Conservation (phyloP, 345 rosid species). For the Euclidium syriacum region DNA sequence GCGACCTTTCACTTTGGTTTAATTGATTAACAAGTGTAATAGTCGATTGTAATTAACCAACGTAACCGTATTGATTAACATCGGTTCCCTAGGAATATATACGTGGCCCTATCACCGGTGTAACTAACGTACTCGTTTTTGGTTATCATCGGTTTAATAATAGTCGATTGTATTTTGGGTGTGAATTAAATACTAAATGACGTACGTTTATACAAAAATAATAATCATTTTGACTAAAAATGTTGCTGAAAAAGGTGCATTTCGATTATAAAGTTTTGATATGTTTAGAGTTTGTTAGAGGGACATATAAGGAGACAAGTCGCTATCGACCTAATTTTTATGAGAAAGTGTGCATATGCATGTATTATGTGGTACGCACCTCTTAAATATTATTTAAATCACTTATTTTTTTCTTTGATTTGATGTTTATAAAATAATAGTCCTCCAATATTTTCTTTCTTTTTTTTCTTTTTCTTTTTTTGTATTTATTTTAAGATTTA, state of each 20-base stretch:
- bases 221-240: neutral
- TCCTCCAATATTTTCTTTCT: neutral
- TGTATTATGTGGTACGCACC: constrained; percentile 20
- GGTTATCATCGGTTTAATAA: neutral
- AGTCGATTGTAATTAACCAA: no score
- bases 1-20: neutral
- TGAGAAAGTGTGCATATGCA: constrained; percentile 21
- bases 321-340: constrained; percentile 16
- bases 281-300: constrained; percentile 28
- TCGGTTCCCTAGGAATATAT: no score
- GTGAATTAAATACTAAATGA: neutral
- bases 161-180: neutral
- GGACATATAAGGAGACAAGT: constrained; percentile 30
- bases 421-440: neutral
- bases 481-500: neutral
- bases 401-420: constrained; percentile 7
- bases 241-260: constrained; percentile 25
- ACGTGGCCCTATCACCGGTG: neutral
- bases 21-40: no score
- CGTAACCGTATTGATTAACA: no score
- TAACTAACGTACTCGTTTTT: neutral
- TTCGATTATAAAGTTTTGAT: constrained; percentile 9
- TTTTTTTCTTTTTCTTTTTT: neutral
- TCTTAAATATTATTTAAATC: neutral
- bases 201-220: neutral